phyloP scores from a whole-genome alignment of 2,329 filamentous ascomycete genomes.

The Lasiodiplodia gonubiensis region DNA sequence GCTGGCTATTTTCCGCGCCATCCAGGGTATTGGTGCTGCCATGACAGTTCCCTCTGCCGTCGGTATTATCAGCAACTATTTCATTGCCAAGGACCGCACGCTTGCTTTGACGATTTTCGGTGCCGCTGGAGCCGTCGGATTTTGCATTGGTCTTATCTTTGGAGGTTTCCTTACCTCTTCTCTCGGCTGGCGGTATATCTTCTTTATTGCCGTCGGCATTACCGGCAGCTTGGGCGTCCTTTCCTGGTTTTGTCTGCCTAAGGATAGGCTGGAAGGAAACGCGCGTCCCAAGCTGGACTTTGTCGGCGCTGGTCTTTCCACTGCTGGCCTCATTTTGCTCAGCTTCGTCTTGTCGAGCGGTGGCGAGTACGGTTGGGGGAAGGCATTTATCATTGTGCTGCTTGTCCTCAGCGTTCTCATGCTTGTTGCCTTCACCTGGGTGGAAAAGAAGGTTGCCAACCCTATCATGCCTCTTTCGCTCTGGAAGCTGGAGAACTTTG shows the following conservation, averaged over 20 bases:
- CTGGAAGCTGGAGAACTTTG: constrained; percentile 55
- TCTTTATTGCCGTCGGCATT: constrained; percentile 29
- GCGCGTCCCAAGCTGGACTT: constrained; percentile 49
- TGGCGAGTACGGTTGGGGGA: constrained; percentile 54
- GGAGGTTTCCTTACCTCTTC: constrained; percentile 28
- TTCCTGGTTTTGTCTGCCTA: constrained; percentile 48
- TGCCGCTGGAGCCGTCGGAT: constrained; percentile 48
- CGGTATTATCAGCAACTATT: constrained; percentile 51
- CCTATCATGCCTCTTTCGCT: constrained; percentile 55
- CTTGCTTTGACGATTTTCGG: constrained; percentile 49
- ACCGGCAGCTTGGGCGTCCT: constrained; percentile 22
- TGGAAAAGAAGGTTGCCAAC: constrained; percentile 53
- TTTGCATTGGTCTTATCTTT: constrained; percentile 37
- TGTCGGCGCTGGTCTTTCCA: constrained; percentile 50
- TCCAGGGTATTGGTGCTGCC: constrained; percentile 55
- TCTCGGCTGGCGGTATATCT: constrained; percentile 30
- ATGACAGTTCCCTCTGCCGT: constrained; percentile 56
- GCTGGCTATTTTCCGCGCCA: constrained; percentile 51
- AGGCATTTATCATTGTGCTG: constrained; percentile 53
- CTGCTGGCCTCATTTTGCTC: constrained; percentile 50
- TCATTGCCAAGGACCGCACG: constrained; percentile 46
- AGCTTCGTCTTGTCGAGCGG: constrained; percentile 54
- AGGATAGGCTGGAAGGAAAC: constrained; percentile 43
- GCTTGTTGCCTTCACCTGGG: constrained; percentile 46
- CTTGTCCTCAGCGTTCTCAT: constrained; percentile 47